These are phyloP conservation scores for Aspergillus texensis DNA, from an alignment of 2,329 filamentous ascomycete genomes.

Conservation along the genomic window DNA sequence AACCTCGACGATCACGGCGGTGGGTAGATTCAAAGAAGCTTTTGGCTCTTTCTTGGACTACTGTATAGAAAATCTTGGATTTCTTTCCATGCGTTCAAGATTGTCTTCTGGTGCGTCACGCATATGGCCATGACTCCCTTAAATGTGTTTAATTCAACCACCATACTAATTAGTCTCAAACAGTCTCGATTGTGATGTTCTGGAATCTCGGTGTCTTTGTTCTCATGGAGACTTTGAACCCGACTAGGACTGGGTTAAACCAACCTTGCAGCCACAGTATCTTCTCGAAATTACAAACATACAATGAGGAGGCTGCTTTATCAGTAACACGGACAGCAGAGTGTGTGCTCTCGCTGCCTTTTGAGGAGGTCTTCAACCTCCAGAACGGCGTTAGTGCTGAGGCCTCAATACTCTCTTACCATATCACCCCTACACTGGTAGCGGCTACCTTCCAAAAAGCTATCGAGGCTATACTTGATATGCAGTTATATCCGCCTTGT, in stretches of 20 bases:
- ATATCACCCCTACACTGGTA: constrained; percentile 25
- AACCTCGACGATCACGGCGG: not conserved
- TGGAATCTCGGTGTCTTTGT: constrained; percentile 27
- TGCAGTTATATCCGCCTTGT: not conserved
- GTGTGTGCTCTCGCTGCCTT: constrained; percentile 15
- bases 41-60: constrained; percentile 17
- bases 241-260: not conserved
- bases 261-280: not conserved
- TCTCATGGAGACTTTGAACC: constrained; percentile 15
- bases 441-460: constrained; percentile 19
- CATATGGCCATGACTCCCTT: rapidly evolving
- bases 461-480: constrained; percentile 16
- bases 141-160: not conserved
- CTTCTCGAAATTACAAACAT: constrained; percentile 3
- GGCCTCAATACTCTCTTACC: constrained; percentile 23
- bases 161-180: not conserved
- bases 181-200: constrained; percentile 23
- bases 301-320: constrained; percentile 9
- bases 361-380: constrained; percentile 21
- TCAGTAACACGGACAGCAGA: constrained; percentile 18
- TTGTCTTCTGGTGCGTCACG: constrained; percentile 19
- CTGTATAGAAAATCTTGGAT: constrained; percentile 12
- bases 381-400: constrained; percentile 25
- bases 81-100: constrained; percentile 18
- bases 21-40: constrained; percentile 12